Evolutionary conservation across 352 stramenopile species (phyloP).

Genomic region (Globisporangium yorkense): DNA sequence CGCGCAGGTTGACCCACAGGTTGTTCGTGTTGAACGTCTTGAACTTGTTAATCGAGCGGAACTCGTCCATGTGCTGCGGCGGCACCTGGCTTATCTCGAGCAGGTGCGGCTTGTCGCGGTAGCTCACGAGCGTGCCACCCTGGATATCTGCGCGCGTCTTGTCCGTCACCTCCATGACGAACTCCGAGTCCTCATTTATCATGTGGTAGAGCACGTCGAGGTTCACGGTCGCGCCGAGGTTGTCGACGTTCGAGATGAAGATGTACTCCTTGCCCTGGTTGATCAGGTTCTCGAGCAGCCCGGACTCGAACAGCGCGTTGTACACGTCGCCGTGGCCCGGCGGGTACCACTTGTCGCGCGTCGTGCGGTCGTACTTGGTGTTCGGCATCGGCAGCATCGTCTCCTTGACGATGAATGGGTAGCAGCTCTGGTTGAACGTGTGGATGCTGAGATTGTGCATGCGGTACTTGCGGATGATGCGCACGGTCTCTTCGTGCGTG

Average conservation of each 20-base stretch:
- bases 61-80: slow-evolving; percentile 92
- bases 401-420: slow-evolving; percentile 88
- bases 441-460: slow-evolving; percentile 94
- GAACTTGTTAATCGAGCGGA: slow-evolving; percentile 94
- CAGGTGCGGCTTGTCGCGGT: slow-evolving; percentile 92
- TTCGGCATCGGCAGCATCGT: slow-evolving; percentile 87
- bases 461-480: slow-evolving; percentile 97
- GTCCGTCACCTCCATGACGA: slow-evolving; percentile 98
- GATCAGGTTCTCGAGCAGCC: slow-evolving; percentile 94
- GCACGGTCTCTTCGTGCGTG: slow-evolving; percentile 97
- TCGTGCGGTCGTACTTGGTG: slow-evolving; percentile 79
- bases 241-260: slow-evolving; percentile 99
- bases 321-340: slow-evolving; percentile 99
- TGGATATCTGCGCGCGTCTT: slow-evolving; percentile 91
- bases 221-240: slow-evolving; percentile 97
- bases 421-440: slow-evolving; percentile 93
- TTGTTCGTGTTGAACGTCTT: slow-evolving; percentile 99
- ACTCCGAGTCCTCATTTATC: slow-evolving; percentile 94
- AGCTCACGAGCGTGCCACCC: slow-evolving; percentile 87
- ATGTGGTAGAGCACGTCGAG: slow-evolving; percentile 98
- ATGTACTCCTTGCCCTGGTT: slow-evolving; percentile 98
- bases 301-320: slow-evolving; percentile 96
- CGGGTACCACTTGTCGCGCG: slow-evolving; percentile 90
- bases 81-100: slow-evolving; percentile 97
- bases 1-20: slow-evolving; percentile 97